These are phyloP conservation scores for Chalciporus chontae DNA, from an alignment of 768 basidiomycete genomes.

Conservation along the genomic window DNA sequence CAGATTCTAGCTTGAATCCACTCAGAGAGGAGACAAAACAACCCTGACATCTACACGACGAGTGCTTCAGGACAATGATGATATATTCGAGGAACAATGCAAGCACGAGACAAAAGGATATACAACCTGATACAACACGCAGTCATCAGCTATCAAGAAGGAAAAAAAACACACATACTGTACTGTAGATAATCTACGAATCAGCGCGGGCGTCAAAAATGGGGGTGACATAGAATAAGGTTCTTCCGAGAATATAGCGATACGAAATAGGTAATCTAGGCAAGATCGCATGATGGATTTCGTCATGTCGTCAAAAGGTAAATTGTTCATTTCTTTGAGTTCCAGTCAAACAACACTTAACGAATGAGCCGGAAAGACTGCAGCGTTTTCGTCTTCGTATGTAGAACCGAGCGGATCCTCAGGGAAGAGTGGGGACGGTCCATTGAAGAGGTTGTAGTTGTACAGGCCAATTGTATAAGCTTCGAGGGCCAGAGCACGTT, in stretches of 20 bases:
- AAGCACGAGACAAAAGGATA: not conserved
- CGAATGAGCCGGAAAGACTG: not conserved
- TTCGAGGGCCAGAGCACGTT: slow-evolving; percentile 28
- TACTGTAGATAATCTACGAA: not conserved
- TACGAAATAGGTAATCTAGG: too few relatives aligned
- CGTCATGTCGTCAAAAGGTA: not conserved
- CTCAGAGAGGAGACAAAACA: too few relatives aligned
- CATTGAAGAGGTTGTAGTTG: slow-evolving; percentile 19
- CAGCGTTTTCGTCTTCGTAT: not conserved
- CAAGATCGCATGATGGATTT: not conserved
- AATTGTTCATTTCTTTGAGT: not conserved
- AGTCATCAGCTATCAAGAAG: too few relatives aligned
- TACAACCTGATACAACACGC: too few relatives aligned
- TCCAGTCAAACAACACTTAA: not conserved
- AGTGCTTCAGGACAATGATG: not conserved
- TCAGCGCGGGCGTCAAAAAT: too few relatives aligned
- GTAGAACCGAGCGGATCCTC: not conserved
- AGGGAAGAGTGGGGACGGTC: not conserved
- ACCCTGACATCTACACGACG: not conserved
- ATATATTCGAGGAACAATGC: not conserved
- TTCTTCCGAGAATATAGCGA: too few relatives aligned
- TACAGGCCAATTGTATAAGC: slow-evolving; percentile 30
- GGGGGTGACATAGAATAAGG: not conserved
- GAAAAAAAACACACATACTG: not conserved
- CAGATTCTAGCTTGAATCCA: too few relatives aligned